These are phyloP conservation scores for Tubosaeta brunneosetosa DNA, from an alignment of 768 basidiomycete species.

Conservation along the genomic window DNA sequence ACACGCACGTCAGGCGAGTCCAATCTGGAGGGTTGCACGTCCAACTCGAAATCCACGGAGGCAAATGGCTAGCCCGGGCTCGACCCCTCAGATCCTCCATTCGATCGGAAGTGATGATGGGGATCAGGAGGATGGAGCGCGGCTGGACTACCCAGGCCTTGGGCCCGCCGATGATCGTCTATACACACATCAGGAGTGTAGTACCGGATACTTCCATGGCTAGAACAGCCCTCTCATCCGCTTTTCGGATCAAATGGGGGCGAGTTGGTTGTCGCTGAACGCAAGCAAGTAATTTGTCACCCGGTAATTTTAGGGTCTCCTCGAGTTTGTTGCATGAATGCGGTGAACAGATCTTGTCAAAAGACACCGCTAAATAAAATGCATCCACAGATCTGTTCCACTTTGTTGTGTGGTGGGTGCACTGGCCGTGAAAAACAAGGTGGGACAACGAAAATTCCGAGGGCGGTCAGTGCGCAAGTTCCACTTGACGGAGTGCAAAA, in stretches of 20 bases:
- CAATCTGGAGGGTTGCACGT: not conserved
- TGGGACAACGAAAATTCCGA: constrained; percentile 15
- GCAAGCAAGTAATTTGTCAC: not conserved
- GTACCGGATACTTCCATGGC: not conserved
- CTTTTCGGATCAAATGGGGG: not conserved
- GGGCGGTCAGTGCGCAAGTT: constrained; percentile 30
- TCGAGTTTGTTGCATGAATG: not conserved
- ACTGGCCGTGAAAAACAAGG: not conserved
- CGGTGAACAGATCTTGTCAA: not conserved
- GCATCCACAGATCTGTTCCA: not conserved
- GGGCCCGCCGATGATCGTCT: not conserved
- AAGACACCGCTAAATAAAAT: not conserved
- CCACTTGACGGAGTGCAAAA: constrained; percentile 25
- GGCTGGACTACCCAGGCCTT: not conserved
- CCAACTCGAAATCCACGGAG: not conserved
- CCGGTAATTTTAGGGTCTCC: not conserved
- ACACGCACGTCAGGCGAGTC: not conserved
- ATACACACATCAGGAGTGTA: not conserved
- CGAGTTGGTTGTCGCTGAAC: too few relatives aligned
- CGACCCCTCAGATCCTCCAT: not conserved
- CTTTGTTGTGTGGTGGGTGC: not conserved
- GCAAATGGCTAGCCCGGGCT: constrained; percentile 2
- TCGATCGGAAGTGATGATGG: not conserved
- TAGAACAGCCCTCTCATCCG: not conserved
- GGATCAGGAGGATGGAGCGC: constrained; percentile 1